Evolutionary conservation across 192 early-diverging fungal species (phyloP).

Genomic region (Coemansia sp.): DNA sequence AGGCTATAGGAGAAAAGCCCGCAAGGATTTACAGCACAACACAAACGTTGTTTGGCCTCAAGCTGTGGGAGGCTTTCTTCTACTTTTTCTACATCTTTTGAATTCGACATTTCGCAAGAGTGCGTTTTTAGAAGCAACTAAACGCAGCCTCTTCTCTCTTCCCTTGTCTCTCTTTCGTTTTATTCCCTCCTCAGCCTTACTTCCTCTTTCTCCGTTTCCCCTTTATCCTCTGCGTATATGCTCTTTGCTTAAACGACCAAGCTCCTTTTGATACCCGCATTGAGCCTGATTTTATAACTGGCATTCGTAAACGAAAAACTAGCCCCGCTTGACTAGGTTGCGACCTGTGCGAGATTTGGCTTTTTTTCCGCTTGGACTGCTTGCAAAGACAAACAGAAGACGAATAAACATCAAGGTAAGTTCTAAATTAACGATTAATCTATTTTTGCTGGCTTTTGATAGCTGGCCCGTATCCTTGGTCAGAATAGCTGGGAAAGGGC

Average conservation of each 20-base stretch:
- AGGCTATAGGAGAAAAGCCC: not conserved
- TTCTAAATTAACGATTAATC: not conserved
- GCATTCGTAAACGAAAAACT: too few species aligned
- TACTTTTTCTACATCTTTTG: constrained; percentile 4
- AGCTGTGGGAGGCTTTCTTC: not conserved
- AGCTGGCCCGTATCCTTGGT: not conserved
- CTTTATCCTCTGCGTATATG: not conserved
- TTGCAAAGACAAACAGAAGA: too few species aligned
- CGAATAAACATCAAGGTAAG: too few species aligned
- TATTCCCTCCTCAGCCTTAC: constrained; percentile 2
- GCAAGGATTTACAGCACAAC: constrained; percentile 14
- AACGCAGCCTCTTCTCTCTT: constrained; percentile 2
- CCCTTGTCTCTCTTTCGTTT: not conserved
- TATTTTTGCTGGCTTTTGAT: not conserved
- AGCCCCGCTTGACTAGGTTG: too few species aligned
- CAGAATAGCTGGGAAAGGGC: not conserved
- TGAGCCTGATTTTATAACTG: too few species aligned
- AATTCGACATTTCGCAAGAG: constrained; percentile 5
- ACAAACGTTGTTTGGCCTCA: not conserved
- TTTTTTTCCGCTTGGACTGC: too few species aligned
- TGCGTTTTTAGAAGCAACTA: not conserved
- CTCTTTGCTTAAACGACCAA: not conserved
- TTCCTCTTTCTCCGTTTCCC: constrained; percentile 6
- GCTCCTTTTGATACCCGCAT: too few species aligned
- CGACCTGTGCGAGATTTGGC: too few species aligned